Evolutionary conservation across 2,329 filamentous ascomycete species (phyloP).

Genomic region (Xylaria sp.): DNA sequence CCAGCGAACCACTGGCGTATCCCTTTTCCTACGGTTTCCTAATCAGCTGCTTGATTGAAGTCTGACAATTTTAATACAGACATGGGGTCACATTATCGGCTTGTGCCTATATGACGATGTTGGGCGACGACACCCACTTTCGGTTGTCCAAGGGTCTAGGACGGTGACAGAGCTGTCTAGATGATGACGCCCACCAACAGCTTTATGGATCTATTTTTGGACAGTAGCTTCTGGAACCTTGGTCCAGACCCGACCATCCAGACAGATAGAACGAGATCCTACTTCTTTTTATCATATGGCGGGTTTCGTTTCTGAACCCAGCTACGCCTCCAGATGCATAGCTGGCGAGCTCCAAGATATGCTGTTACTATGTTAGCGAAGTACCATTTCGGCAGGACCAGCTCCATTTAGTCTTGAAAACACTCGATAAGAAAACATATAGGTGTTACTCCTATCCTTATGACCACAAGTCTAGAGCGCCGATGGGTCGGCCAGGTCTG

Average conservation of each 20-base stretch:
- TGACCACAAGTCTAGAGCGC: neutral
- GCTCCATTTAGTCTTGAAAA: neutral
- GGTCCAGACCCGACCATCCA: slow-evolving; percentile 3
- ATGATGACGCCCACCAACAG: slow-evolving; percentile 7
- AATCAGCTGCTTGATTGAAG: slow-evolving; percentile 4
- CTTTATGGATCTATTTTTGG: slow-evolving; percentile 27
- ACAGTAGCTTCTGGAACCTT: slow-evolving; percentile 20
- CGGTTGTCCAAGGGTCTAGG: neutral
- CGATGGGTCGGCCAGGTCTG: neutral
- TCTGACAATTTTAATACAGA: slow-evolving; percentile 13
- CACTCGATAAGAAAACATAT: neutral
- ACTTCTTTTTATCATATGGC: too few relatives aligned
- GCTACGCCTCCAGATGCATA: neutral
- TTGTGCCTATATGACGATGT: slow-evolving; percentile 3
- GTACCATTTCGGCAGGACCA: neutral
- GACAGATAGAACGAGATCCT: too few relatives aligned
- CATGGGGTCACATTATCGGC: slow-evolving; percentile 13
- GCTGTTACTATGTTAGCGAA: neutral
- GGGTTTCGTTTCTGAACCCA: neutral
- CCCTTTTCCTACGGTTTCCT: slow-evolving; percentile 1
- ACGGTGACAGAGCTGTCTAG: neutral
- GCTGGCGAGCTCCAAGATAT: neutral
- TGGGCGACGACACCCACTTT: slow-evolving; percentile 1
- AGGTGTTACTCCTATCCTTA: neutral
- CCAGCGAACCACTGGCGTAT: slow-evolving; percentile 15